Evolutionary conservation across 2,329 filamentous ascomycete species (phyloP), one percentile per base, ranked within the genome.

Genomic region (Alternaria brassicicola): DNA sequence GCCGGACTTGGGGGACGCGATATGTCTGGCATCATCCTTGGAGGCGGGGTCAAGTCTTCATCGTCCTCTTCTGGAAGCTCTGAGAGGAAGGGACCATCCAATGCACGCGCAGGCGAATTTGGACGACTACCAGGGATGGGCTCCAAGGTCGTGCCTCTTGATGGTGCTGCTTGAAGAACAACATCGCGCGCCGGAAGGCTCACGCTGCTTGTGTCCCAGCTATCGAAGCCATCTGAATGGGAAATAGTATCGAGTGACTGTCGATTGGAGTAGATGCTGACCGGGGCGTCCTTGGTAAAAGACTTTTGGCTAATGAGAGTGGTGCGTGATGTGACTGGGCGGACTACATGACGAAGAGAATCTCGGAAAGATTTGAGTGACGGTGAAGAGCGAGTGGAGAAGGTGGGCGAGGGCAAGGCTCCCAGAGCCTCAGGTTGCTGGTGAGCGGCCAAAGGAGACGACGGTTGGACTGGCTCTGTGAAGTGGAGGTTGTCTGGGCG

Each of bases 181-280:
- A 79, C 23, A 65, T 88, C 85, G 26, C 86, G 83, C 64, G 83
- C 85, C 63, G 88, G 85, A 3, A 84, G 78, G 65, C 89, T 88
- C 2, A 91, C 87, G 0, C 82, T 81, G 0, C 88, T 90, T 0
- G 88, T 91, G 68, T 92, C 89, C 90, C 90, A 92, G 2, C 84
- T 87, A 67, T 92, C 89, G 67, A 92, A 92, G 1, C 86, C 85
- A 60, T 90, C 88, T 3, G 76, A 73, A 30, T 78, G 78, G 25
- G 78, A 73, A 17, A 72, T 59, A n/a, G 70, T 74, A 39, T 78
- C 74, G 21, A 77, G 53, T 5, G 77, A 72, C 41, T 69, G 64
- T 38, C 61, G 62, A 55, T 76, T 72, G 6, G 76, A 76, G 30
- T 78, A 70, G 28, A 76, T 57, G 57, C 76, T 77, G 23, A 19